Percentiles rank a stretch among this genome's conserved stretches.
Evolutionary conservation across 768 basidiomycete species (phyloP).

Genomic region (Kwoniella sp.): DNA sequence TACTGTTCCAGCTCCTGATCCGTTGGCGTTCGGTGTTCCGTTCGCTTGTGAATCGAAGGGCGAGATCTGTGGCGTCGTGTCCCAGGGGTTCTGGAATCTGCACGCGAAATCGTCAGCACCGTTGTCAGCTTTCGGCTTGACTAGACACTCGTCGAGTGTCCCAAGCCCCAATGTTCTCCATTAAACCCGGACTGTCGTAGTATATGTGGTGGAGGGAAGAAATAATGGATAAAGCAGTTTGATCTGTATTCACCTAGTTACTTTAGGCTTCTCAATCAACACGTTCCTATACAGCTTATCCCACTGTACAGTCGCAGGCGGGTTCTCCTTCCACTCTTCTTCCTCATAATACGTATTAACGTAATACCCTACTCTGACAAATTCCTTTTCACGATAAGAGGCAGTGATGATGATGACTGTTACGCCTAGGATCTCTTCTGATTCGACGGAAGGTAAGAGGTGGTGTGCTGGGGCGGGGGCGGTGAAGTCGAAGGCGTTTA

Average conservation of each 20-base stretch:
- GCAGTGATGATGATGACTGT: constrained; percentile 96
- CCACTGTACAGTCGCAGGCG: constrained; percentile 69
- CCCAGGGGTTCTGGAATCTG: constrained; percentile 50
- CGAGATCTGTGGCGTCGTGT: constrained; percentile 28
- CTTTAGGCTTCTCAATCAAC: constrained; percentile 85
- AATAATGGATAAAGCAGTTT: no score
- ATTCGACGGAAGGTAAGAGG: constrained; percentile 67
- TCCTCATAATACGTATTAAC: constrained; percentile 99
- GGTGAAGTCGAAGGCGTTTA: constrained; percentile 97
- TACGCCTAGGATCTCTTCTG: constrained; percentile 89
- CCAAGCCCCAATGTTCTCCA: no score
- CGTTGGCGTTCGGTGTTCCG: constrained; percentile 1
- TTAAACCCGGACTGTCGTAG: no score
- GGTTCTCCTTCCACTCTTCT: constrained; percentile 79
- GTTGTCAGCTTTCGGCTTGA: no score
- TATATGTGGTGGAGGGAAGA: no score
- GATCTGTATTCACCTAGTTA: constrained; percentile 65
- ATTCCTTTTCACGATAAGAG: constrained; percentile 94
- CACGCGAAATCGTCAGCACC: no score
- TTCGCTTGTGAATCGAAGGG: constrained; percentile 16
- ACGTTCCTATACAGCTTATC: constrained; percentile 77
- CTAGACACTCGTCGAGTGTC: no score
- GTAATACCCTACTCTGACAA: constrained; percentile 99
- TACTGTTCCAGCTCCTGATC: not conserved
- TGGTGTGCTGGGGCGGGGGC: constrained; percentile 79